Base-by-base conservation (phyloP, 2,329 filamentous ascomycete genomes). In the Hortaea sp. region DNA sequence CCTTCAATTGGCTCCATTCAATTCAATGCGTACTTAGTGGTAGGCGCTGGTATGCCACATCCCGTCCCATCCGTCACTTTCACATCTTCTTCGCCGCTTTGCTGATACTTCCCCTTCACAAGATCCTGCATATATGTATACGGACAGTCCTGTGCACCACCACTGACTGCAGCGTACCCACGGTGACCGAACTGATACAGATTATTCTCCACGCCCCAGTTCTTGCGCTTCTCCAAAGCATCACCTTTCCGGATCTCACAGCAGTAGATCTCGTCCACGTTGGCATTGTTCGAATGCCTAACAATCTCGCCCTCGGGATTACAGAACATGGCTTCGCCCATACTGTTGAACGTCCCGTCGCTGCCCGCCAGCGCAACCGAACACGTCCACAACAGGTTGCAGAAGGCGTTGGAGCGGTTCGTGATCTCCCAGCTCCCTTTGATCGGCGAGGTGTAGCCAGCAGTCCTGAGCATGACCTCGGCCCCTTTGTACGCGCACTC, bases 121-220 rank as follows among this genome's bases (percentile, higher is more conserved):
- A 58, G 39, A 45, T 59, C 57, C 29, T 39, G 35, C 57, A 59
- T 59, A 44, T 53, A 59, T 7, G 48, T 53, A 48, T 59, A 59
- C 1, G 57, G 57, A 46, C 55, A 59, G 47, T 59, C 57, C 10
- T 43, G 34, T 27, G 57, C 56, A 6, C 56, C 56, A n/a, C 51
- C 55, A 28, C 44, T 45, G 2, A 59, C 57, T 32, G 57, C 55
- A 32, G 47, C 42, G 41, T 57, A 59, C 1, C 55, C 57, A 5
- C 54, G 41, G 42, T 57, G 55, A 1, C 57, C 57, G 31, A 59
- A 50, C 29, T 59, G 57, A 42, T 54, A 59, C 27, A 58, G 44
- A 39, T 59, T 59, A 28, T 59, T 57, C 49, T 57, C 56, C 13
- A 57, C 57, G 3, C 51, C 55, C 55, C 57, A 59, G 29, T 52